Conservation (phyloP, 108 stramenopile genomes). For the Fistulifera pelliculosa region DNA sequence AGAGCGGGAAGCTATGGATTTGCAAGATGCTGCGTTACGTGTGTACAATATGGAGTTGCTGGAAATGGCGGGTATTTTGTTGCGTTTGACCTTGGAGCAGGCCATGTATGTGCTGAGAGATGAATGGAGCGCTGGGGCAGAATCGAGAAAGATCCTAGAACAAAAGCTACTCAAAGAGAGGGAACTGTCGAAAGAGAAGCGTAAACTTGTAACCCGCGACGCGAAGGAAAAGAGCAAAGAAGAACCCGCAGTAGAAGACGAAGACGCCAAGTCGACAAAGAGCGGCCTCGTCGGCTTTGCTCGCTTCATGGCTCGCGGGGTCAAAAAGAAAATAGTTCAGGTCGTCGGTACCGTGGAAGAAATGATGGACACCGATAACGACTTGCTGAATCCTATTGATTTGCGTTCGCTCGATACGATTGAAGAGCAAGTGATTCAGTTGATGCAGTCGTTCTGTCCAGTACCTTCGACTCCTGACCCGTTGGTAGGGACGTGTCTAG, state of each 20-base stretch:
- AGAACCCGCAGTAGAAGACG: conserved; percentile 12
- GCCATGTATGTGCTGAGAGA: conserved; percentile 13
- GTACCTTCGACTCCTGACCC: conserved; percentile 68
- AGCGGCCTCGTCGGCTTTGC: conserved; percentile 55
- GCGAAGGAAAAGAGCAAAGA: conserved; percentile 7
- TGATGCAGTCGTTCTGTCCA: conserved; percentile 74
- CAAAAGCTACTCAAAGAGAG: conserved; percentile 2
- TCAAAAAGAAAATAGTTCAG: conserved; percentile 37
- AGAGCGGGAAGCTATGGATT: conserved; percentile 75
- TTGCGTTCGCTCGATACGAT: conserved; percentile 50
- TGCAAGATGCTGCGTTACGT: conserved; percentile 61
- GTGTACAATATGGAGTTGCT: conserved; percentile 61
- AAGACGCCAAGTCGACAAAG: conserved; percentile 1
- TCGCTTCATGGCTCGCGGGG: conserved; percentile 64
- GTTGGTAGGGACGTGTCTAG: conserved; percentile 53
- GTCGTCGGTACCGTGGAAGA: conserved; percentile 43
- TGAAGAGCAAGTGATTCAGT: conserved; percentile 54
- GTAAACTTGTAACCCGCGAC: neutral
- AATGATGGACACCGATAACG: conserved; percentile 46
- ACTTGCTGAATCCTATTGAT: conserved; percentile 56
- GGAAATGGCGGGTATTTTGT: conserved; percentile 53
- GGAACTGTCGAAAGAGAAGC: conserved; percentile 1
- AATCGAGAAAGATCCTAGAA: neutral
- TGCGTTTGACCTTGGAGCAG: conserved; percentile 53
- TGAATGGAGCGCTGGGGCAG: conserved; percentile 6